Percentiles rank a stretch among this genome's conserved stretches.
phyloP scores from a whole-genome alignment of 345 rosid species.

The Hirschfeldia incana region DNA sequence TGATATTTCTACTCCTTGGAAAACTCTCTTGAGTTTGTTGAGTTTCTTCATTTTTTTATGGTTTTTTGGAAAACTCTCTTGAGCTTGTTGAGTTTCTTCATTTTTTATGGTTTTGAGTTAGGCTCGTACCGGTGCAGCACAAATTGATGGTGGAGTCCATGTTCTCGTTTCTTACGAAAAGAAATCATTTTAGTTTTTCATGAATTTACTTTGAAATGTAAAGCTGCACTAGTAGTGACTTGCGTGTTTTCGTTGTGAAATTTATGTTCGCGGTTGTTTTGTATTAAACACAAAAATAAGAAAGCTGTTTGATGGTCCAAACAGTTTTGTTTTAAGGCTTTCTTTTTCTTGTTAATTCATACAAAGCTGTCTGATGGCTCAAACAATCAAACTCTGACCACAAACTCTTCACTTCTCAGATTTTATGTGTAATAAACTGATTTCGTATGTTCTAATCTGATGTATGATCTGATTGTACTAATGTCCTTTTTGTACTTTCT shows the following conservation, averaged over 20 bases:
- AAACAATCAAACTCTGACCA: no score
- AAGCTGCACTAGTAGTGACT: no score
- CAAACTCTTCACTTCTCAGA: no score
- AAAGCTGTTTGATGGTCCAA: no score
- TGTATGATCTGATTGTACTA: no score
- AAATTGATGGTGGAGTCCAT: slow-evolving; percentile 86
- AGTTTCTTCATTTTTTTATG: no score
- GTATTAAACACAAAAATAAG: background rate
- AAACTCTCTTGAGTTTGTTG: background rate
- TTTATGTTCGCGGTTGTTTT: background rate
- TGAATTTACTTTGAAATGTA: background rate
- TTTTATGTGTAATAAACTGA: no score
- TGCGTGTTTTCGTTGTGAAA: background rate
- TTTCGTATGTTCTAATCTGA: no score
- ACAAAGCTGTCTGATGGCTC: no score
- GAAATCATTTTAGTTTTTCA: slow-evolving; percentile 44
- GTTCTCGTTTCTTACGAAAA: slow-evolving; percentile 73
- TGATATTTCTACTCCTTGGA: background rate
- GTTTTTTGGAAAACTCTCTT: background rate
- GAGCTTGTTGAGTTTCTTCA: background rate
- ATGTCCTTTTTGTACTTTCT: no score
- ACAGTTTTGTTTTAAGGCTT: no score
- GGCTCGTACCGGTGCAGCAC: slow-evolving; percentile 93
- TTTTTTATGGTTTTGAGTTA: slow-evolving; percentile 21
- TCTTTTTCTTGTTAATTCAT: no score